Percentiles rank a stretch among this genome's conserved stretches.
phyloP scores from a whole-genome alignment of 2,329 filamentous ascomycete species.

The Gnomoniopsis smithogilvyi region DNA sequence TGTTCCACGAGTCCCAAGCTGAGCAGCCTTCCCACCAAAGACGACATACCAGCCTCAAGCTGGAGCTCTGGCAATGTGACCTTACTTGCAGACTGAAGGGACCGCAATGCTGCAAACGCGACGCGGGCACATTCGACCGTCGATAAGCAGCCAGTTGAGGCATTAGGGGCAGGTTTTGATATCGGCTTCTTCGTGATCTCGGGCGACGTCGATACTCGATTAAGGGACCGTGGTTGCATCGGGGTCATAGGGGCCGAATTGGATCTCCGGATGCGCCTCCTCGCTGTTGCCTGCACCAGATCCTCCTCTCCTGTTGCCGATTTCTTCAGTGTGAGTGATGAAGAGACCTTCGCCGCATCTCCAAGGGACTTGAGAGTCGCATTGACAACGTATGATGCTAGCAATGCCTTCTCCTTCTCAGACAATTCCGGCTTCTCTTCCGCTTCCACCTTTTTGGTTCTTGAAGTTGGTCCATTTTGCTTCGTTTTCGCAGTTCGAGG shows the following conservation, averaged over 20 bases:
- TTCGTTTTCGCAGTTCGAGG: slow-evolving; percentile 22
- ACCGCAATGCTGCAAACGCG: slow-evolving; percentile 63
- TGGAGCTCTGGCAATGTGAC: slow-evolving; percentile 61
- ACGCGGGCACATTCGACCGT: slow-evolving; percentile 66
- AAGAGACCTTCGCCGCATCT: slow-evolving; percentile 57
- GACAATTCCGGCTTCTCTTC: slow-evolving; percentile 42
- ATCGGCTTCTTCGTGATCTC: slow-evolving; percentile 33
- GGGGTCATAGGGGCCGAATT: slow-evolving; percentile 57
- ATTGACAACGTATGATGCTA: slow-evolving; percentile 75
- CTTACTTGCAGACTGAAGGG: slow-evolving; percentile 50
- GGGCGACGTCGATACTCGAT: slow-evolving; percentile 56
- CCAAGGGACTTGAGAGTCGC: slow-evolving; percentile 63
- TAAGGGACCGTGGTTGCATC: slow-evolving; percentile 58
- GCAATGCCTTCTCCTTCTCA: slow-evolving; percentile 58
- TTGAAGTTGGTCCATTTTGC: slow-evolving; percentile 26
- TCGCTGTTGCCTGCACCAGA: slow-evolving; percentile 32
- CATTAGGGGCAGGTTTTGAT: slow-evolving; percentile 22
- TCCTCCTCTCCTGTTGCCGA: slow-evolving; percentile 35
- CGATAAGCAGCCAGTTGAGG: slow-evolving; percentile 47
- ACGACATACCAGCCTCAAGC: slow-evolving; percentile 70
- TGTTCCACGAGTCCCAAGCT: slow-evolving; percentile 62
- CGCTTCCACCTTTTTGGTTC: slow-evolving; percentile 26
- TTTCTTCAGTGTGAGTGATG: slow-evolving; percentile 27
- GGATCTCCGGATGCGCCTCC: slow-evolving; percentile 50
- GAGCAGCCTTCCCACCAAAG: slow-evolving; percentile 64